Base-by-base conservation (phyloP, 768 basidiomycete genomes). In the Calocybe cyanea region DNA sequence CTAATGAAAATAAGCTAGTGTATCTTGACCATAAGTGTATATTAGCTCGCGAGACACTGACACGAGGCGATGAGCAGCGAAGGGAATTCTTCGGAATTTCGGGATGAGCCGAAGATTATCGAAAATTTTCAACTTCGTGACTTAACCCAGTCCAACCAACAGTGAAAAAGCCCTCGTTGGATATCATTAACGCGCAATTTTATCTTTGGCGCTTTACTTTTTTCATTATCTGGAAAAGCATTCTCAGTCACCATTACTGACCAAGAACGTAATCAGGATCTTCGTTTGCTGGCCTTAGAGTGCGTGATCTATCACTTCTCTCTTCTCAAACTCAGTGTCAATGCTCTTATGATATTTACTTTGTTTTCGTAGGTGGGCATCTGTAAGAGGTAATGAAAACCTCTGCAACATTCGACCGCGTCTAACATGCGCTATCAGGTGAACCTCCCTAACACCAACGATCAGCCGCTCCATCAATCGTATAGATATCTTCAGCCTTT, bases 231-330 rank as follows among this genome's bases (percentile, higher is more conserved):
- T 61, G 67, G n/a, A 67, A 68, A 68, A 64, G 32, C 45, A 43
- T 20, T 42, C 38, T 56, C 51, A 48, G 63, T 66, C 80, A 87
- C 61, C 63, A 87, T 86, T 85, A 72, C 78, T 80, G 79, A 80
- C 78, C 83, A 85, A 63, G 69, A 72, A 75, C 78, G 81, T 72
- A 86, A 87, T 70, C 76, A 68, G 66, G 85, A 88, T 73, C 82
- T 88, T 64, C 85, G 86, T 75, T 74, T 86, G 64, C 66, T 87
- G 83, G 82, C 83, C 82, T 79, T 82, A 63, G 78, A 78, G 87
- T 88, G 51, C 55, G 85, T 63, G 19, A 47, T 48, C 38, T 45
- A 43, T 49, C 48, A 48, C 25, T 28, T 28, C 11, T 28, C 25
- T 28, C 11, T 28, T 11, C 11, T 11, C 25, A 28, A 28, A 11